Percentiles rank a stretch among this genome's conserved stretches.
Conservation (phyloP, 2,329 filamentous ascomycete genomes). For the Trichophyton simii region DNA sequence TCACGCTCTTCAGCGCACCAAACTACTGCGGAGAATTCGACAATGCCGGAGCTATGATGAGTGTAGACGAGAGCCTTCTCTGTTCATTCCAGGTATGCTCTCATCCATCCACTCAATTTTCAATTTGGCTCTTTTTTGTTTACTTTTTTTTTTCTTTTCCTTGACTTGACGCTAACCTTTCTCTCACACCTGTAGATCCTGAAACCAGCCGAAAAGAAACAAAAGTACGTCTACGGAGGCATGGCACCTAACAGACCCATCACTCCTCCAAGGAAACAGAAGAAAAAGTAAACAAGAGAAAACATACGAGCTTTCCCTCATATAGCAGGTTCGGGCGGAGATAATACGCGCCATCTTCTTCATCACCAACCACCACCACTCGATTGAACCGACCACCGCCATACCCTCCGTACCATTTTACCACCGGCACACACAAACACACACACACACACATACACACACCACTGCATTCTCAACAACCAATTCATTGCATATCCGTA, state of each 20-base stretch:
- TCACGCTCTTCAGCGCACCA: slow-evolving; percentile 93
- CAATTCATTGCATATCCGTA: neutral
- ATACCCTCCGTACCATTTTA: neutral
- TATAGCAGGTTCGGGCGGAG: slow-evolving; percentile 90
- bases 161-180: slow-evolving; percentile 9
- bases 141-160: neutral
- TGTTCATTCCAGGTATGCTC: slow-evolving; percentile 87
- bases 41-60: slow-evolving; percentile 99
- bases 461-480: neutral
- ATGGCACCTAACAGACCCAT: slow-evolving; percentile 57
- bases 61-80: slow-evolving; percentile 92
- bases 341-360: slow-evolving; percentile 40
- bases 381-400: no score
- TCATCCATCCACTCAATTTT: slow-evolving; percentile 1
- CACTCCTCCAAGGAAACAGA: slow-evolving; percentile 59
- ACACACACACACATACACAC: no score
- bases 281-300: slow-evolving; percentile 49
- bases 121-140: no score
- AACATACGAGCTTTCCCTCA: slow-evolving; percentile 59
- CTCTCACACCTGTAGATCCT: slow-evolving; percentile 53
- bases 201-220: slow-evolving; percentile 99
- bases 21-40: slow-evolving; percentile 99
- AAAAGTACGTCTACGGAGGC: slow-evolving; percentile 89
- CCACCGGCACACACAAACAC: neutral
- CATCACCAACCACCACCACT: no score